Base-by-base conservation (phyloP, 2,329 filamentous ascomycete genomes). In the Exophiala lecanii-corni region DNA sequence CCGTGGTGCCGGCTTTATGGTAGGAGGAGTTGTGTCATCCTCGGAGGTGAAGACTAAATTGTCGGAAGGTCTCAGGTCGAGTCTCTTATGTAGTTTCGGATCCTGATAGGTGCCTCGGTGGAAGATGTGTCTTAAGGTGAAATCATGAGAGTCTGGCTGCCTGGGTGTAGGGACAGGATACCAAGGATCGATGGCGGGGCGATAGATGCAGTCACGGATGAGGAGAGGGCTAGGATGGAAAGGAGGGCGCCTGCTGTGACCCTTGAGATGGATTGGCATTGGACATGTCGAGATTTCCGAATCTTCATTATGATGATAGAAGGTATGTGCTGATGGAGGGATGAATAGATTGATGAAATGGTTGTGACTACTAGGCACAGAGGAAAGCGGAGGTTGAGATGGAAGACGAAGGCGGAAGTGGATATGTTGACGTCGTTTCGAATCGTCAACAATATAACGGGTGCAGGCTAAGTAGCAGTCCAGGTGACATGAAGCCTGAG, bases 91-190 rank as follows among this genome's bases (percentile, higher is more conserved):
- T 12, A 96, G 76, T 4, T 74, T 66, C 2, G 89, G 89, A 55
- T 94, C 79, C 55, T 76, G 70, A 63, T 91, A 78, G 30, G 87
- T 85, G 45, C 91, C 91, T 67, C 95, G 89, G 62, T 96, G 89
- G 67, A 87, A 92, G 58, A 97, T 82, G 66, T 98, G 91, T 57
- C 88, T 82, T 43, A 98, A 77, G 5, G 75, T 81, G 69, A 57
- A 57, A 32, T 55, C 50, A 31, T 55, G 50, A n/a, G 36, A 46
- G 21, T 47, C 21, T 18, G 44, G 41, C 36, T 43, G 21, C 32
- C 42, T 45, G 6, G 53, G 48, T 32, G 26, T 31, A 18, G 51
- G 51, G n/a, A 50, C 9, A 35, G 51, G 47, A 23, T 49, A 46
- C 44, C 48, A 51, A 34, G 49, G 50, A 33, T 54, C 46, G 45